Conservation (phyloP, 768 basidiomycete species). For the Gelatoporia subvermispora region DNA sequence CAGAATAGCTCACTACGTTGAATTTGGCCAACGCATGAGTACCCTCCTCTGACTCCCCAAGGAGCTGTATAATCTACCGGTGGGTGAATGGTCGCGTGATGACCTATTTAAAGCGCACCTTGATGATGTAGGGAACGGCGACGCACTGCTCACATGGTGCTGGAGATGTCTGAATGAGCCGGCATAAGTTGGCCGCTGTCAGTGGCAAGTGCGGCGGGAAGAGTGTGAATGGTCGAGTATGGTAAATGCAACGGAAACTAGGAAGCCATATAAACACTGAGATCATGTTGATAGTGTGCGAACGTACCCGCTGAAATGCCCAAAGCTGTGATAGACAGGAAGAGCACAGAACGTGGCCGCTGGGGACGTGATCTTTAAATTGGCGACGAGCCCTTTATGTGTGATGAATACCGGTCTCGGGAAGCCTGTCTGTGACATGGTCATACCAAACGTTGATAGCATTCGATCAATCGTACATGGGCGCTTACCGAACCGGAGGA, state of each 20-base stretch:
- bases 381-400: constrained; percentile 31
- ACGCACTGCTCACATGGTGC: constrained; percentile 26
- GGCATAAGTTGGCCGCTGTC: constrained; percentile 40
- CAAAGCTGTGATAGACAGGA: constrained; percentile 40
- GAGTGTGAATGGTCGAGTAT: constrained; percentile 37
- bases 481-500: constrained; percentile 34
- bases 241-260: constrained; percentile 41
- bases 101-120: too few relatives aligned
- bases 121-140: constrained; percentile 35
- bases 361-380: constrained; percentile 32
- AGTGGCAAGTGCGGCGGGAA: constrained; percentile 42
- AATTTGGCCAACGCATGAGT: constrained; percentile 35
- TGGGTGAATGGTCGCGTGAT: too few relatives aligned
- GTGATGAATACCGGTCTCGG: constrained; percentile 40
- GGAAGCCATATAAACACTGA: constrained; percentile 9
- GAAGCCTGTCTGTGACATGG: constrained; percentile 35
- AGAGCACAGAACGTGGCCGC: constrained; percentile 38
- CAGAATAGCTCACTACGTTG: constrained; percentile 47
- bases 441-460: too few relatives aligned
- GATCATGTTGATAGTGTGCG: not conserved
- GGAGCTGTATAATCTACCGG: constrained; percentile 36
- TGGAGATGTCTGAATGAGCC: constrained; percentile 31
- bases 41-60: constrained; percentile 45
- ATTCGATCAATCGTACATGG: not conserved
- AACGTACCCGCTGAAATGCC: constrained; percentile 30